Conservation (phyloP, 2,329 filamentous ascomycete genomes). For the Passalora sequoiae region DNA sequence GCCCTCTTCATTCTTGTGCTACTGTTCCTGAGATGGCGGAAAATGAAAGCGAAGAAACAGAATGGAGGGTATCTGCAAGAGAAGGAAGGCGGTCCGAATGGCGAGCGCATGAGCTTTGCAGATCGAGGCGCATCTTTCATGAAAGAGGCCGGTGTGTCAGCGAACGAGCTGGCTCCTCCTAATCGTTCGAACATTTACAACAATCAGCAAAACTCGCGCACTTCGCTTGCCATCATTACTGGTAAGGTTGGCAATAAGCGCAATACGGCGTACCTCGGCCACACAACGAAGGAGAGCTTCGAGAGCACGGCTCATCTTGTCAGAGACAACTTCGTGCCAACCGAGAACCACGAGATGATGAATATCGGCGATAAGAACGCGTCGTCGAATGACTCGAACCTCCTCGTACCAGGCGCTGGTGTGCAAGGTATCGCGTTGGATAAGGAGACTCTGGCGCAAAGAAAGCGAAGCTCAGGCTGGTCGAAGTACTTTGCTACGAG, state of each 20-base stretch:
- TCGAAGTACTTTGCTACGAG: conserved; percentile 35
- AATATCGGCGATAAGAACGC: conserved; percentile 40
- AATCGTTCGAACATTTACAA: conserved; percentile 9
- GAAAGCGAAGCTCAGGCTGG: conserved; percentile 55
- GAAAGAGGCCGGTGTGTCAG: conserved; percentile 46
- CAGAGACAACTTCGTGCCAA: conserved; percentile 47
- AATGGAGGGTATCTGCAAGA: conserved; percentile 39
- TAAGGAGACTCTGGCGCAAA: conserved; percentile 33
- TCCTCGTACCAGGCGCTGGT: conserved; percentile 18
- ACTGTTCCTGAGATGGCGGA: conserved; percentile 59
- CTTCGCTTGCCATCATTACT: conserved; percentile 46
- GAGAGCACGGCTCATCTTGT: conserved; percentile 57
- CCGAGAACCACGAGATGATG: conserved; percentile 41
- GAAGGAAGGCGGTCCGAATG: conserved; percentile 25
- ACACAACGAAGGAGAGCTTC: conserved; percentile 49
- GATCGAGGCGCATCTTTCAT: conserved; percentile 50
- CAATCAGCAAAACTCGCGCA: conserved; percentile 23
- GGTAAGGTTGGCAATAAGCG: conserved; percentile 51
- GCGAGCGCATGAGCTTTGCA: conserved; percentile 44
- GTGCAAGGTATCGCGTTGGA: conserved; percentile 25
- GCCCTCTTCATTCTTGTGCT: conserved; percentile 67
- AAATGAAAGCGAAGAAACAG: conserved; percentile 53
- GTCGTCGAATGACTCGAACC: conserved; percentile 9
- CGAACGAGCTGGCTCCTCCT: conserved; percentile 27
- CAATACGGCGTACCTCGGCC: conserved; percentile 33